Evolutionary conservation across 2,329 filamentous ascomycete species (phyloP).

Genomic region (Penicillium fuscoglaucum): DNA sequence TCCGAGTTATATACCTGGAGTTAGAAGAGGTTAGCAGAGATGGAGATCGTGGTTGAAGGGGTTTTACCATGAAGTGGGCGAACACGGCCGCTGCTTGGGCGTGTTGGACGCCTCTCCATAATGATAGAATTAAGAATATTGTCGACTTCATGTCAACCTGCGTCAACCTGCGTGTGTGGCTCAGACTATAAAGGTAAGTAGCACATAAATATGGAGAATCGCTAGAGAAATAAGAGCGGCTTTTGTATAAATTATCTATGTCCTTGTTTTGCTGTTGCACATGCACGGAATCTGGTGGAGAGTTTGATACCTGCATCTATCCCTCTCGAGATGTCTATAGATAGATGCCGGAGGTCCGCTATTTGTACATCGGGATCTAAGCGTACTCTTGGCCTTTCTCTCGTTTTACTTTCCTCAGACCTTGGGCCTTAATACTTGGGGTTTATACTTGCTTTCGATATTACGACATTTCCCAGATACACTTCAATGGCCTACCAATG

Average conservation of each 20-base stretch:
- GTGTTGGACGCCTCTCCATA: constrained; percentile 2
- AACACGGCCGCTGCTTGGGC: constrained; percentile 31
- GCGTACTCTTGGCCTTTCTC: neutral
- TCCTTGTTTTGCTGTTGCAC: constrained; percentile 1
- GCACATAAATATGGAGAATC: neutral
- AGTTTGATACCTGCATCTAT: constrained; percentile 4
- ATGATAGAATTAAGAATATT: constrained; percentile 4
- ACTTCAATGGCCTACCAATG: neutral
- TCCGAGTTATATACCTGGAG: constrained; percentile 30
- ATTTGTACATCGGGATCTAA: constrained; percentile 7
- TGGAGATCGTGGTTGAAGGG: neutral
- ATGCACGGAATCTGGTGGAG: constrained; percentile 5
- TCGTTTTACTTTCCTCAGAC: neutral
- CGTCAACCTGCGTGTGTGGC: neutral
- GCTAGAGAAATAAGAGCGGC: neutral
- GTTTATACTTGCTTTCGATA: neutral
- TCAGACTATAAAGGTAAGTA: neutral
- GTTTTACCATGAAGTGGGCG: constrained; percentile 36
- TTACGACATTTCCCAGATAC: neutral
- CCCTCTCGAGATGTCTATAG: constrained; percentile 6
- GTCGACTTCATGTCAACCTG: constrained; percentile 5
- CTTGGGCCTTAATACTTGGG: neutral
- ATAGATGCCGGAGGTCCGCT: constrained; percentile 13
- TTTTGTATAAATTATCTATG: constrained; percentile 4
- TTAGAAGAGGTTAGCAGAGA: constrained; percentile 22